phyloP scores from a whole-genome alignment of 805 yeast species.

The Saccharomycopsis guyanensis region DNA sequence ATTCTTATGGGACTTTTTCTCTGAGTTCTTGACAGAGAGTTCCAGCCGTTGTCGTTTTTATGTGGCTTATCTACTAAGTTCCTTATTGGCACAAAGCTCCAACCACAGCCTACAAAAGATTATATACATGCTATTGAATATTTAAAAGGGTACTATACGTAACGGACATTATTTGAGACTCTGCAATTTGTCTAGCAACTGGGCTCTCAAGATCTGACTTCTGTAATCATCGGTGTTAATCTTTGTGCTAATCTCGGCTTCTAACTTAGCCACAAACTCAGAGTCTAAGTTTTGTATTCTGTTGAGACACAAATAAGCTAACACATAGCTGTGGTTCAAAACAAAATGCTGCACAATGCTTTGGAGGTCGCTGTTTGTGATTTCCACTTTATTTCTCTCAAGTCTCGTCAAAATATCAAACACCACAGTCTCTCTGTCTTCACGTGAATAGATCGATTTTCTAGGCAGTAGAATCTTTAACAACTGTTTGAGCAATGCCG shows the following conservation, averaged over 20 bases:
- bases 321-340: background rate
- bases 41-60: too few species aligned
- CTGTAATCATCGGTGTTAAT: background rate
- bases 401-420: background rate
- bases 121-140: too few species aligned
- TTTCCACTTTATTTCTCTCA: background rate
- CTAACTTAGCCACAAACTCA: background rate
- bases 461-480: background rate
- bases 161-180: too few species aligned
- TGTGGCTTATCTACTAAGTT: too few species aligned
- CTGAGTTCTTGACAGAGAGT: too few species aligned
- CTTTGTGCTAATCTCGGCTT: background rate
- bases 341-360: constrained; percentile 1
- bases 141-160: too few species aligned
- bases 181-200: too few species aligned
- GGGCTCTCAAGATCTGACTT: background rate
- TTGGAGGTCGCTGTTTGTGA: background rate
- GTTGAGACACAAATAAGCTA: background rate
- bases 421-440: background rate
- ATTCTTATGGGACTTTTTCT: too few species aligned
- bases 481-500: background rate
- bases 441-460: background rate
- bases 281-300: background rate
- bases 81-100: too few species aligned
- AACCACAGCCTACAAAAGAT: too few species aligned